Evolutionary conservation across 805 yeast genomes (phyloP).

Genomic region (Lipomyces spencermartinsiae): DNA sequence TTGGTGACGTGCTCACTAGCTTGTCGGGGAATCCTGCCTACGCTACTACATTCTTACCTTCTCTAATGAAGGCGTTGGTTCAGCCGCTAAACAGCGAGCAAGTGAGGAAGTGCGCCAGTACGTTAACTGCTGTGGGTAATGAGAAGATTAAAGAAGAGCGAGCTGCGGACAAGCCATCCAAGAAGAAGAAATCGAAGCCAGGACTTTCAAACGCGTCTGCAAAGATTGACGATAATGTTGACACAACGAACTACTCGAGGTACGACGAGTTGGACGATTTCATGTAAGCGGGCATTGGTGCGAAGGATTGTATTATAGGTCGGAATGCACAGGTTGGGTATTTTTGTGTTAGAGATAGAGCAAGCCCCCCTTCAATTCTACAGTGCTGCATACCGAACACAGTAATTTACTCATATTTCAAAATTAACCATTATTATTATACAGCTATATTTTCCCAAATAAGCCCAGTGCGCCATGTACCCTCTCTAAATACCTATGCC

Average conservation of each 20-base stretch:
- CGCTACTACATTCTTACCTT: conserved; percentile 76
- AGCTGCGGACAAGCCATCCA: conserved; percentile 65
- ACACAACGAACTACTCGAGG: conserved; percentile 56
- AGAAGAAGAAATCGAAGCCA: conserved; percentile 96
- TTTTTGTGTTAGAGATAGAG: not conserved
- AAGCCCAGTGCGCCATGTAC: not conserved
- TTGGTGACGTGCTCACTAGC: conserved; percentile 64
- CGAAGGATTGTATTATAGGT: conserved; percentile 3
- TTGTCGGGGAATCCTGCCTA: conserved; percentile 69
- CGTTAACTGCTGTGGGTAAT: conserved; percentile 77
- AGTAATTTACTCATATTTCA: not conserved
- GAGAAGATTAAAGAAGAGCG: conserved; percentile 85
- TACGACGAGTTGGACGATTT: conserved; percentile 53
- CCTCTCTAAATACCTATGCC: not conserved
- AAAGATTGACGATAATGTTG: conserved; percentile 65
- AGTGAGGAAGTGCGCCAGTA: conserved; percentile 82
- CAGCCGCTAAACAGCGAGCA: conserved; percentile 83
- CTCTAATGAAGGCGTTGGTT: conserved; percentile 81
- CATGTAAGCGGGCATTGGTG: conserved; percentile 42
- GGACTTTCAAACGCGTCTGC: conserved; percentile 74
- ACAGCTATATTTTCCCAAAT: not conserved
- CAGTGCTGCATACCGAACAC: not conserved
- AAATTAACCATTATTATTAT: not conserved
- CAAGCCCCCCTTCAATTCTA: not conserved
- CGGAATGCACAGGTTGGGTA: not conserved